Percentiles rank a stretch among this genome's conserved stretches.
Conservation (phyloP, 495 filamentous ascomycete genomes). For the Glutinoglossum americanum region DNA sequence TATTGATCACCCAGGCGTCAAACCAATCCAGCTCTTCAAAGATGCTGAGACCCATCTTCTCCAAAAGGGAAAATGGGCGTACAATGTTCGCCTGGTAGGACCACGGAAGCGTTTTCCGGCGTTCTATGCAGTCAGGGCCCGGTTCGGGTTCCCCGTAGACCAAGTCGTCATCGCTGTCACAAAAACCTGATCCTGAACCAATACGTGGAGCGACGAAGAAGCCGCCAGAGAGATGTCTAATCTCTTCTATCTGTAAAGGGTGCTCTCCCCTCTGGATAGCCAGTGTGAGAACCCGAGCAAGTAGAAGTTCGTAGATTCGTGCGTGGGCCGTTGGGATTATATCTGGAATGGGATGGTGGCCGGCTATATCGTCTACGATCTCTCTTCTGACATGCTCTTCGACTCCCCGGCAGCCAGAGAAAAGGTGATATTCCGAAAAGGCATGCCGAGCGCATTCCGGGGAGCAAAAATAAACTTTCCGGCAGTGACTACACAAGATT, state of each 20-base stretch:
- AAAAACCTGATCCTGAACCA: too few species aligned
- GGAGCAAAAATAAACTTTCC: too few species aligned
- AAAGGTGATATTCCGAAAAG: too few species aligned
- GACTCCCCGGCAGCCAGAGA: too few species aligned
- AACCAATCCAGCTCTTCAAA: slow-evolving; percentile 5
- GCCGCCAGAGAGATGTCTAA: not conserved
- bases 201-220: too few species aligned
- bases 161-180: not conserved
- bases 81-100: slow-evolving; percentile 11
- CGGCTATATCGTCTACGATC: not conserved
- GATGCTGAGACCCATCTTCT: slow-evolving; percentile 1
- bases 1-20: slow-evolving; percentile 16
- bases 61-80: slow-evolving; percentile 8
- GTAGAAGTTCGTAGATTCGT: slow-evolving; percentile 5
- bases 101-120: slow-evolving; percentile 4
- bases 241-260: not conserved
- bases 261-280: not conserved
- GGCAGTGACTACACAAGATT: too few species aligned
- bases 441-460: too few species aligned
- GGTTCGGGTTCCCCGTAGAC: not conserved
- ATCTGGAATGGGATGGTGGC: not conserved
- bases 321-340: not conserved
- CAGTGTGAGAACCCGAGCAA: slow-evolving; percentile 1
- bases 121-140: not conserved
- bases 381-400: too few species aligned